Evolutionary conservation across 495 filamentous ascomycete species (phyloP).

Genomic region (Tuber calosporum): DNA sequence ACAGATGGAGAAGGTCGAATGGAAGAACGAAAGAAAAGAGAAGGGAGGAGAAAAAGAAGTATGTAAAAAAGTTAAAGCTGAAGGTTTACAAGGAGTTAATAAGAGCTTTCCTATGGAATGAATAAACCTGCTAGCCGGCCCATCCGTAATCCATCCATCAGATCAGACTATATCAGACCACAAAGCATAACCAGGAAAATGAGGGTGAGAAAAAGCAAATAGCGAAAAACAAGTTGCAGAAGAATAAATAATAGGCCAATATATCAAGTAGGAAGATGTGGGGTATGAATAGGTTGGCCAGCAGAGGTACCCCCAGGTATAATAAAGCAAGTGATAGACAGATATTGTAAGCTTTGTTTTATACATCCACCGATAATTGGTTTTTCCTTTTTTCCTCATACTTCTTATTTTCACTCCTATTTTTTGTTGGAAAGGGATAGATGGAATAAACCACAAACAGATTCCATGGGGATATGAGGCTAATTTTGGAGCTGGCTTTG

Average conservation of each 20-base stretch:
- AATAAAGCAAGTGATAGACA: constrained; percentile 4
- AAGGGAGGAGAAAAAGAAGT: not conserved
- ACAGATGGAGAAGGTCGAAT: not conserved
- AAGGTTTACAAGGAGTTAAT: constrained; percentile 2
- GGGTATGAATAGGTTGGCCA: not conserved
- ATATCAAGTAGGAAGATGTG: constrained; percentile 65
- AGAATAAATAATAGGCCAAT: constrained; percentile 52
- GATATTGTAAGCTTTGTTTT: not conserved
- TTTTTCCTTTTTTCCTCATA: not conserved
- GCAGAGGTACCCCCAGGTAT: not conserved
- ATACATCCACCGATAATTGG: not conserved
- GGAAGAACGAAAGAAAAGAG: not conserved
- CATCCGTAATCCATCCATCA: constrained; percentile 5
- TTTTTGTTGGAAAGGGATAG: not conserved
- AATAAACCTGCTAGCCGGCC: constrained; percentile 2
- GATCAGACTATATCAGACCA: constrained; percentile 8
- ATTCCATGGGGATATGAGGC: not conserved
- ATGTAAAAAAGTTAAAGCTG: constrained; percentile 6
- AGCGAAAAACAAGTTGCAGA: constrained; percentile 14
- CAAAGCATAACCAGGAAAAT: constrained; percentile 14
- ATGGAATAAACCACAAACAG: not conserved
- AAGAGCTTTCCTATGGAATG: constrained; percentile 9
- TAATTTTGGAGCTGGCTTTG: constrained; percentile 1
- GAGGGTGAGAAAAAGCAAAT: constrained; percentile 9
- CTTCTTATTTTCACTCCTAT: not conserved